Evolutionary conservation across 2,329 filamentous ascomycete genomes (phyloP), one percentile per base, ranked within the genome.

Genomic region (Didymella pomorum): DNA sequence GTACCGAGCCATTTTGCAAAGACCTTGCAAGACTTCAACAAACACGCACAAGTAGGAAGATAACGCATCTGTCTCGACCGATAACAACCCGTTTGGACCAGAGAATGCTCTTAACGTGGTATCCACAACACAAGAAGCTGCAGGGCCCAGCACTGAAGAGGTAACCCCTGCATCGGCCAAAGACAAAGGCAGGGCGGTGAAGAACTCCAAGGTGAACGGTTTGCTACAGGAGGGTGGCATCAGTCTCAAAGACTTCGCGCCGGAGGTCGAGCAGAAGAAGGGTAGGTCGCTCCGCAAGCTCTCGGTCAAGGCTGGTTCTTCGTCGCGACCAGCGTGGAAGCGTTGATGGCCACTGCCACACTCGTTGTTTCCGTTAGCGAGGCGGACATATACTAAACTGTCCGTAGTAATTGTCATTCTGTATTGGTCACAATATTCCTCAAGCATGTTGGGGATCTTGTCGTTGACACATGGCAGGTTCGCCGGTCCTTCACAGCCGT

Each of bases 161-260:
- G 28, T 33, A 20, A 16, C n/a, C 42, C 21, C 14, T 37, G 25
- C 18, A 29, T 28, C 35, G 10, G 12, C 42, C 4, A 57, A 35
- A 11, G 28, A 42, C 7, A 52, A 43, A 21, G 35, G n/a, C 7
- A 57, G 11, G 35, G n/a, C 35, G 18, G 20, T 48, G 48, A 57
- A 57, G 12, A 42, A 57, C 21, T 52, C 47, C 26, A 47, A 49
- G 11, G 39, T 26, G n/a, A 49, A 52, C 9, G 25, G 4, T 2
- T 31, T 58, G 39, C 14, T 41, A 10, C 35, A 31, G 12, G 48
- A 52, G 23, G 55, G 45, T 9, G 29, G 39, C 2, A 37, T 48
- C n/a, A 39, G 44, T 39, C 18, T 44, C 14, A 37, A 33, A 23
- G 44, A 58, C 33, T 53, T 48, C 18, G 55, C 49, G 9, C 29